Percentiles rank a stretch among this genome's conserved stretches.
phyloP scores from a whole-genome alignment of 2,329 filamentous ascomycete genomes.

The Talaromyces albobiverticillius region DNA sequence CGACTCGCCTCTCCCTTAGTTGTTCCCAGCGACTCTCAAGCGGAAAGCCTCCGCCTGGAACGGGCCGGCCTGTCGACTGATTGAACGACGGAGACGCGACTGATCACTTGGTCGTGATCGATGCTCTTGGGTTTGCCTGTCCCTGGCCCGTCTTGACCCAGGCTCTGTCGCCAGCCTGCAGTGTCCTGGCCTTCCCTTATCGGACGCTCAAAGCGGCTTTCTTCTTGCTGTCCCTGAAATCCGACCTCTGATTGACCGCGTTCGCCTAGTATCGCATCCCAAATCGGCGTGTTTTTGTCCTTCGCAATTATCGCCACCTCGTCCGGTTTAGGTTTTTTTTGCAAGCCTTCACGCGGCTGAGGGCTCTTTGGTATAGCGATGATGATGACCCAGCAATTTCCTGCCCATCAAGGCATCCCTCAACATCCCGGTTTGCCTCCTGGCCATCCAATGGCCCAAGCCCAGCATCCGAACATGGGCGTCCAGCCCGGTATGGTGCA shows the following conservation, averaged over 20 bases:
- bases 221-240: slow-evolving; percentile 20
- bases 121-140: slow-evolving; percentile 31
- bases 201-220: slow-evolving; percentile 30
- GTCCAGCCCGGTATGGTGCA: slow-evolving; percentile 50
- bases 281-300: background rate
- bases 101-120: slow-evolving; percentile 22
- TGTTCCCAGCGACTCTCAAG: background rate
- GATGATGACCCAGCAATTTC: slow-evolving; percentile 55
- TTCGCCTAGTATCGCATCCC: slow-evolving; percentile 4
- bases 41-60: slow-evolving; percentile 1
- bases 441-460: slow-evolving; percentile 59
- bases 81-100: slow-evolving; percentile 9
- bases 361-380: slow-evolving; percentile 44
- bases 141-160: slow-evolving; percentile 28
- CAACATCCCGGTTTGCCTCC: slow-evolving; percentile 58
- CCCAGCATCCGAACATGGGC: slow-evolving; percentile 55
- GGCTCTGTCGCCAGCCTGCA: slow-evolving; percentile 31
- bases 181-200: slow-evolving; percentile 35
- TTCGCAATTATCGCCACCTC: slow-evolving; percentile 6
- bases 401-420: slow-evolving; percentile 59
- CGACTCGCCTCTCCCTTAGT: background rate
- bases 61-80: slow-evolving; percentile 3
- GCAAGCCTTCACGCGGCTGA: slow-evolving; percentile 30
- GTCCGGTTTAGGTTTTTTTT: slow-evolving; percentile 16
- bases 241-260: slow-evolving; percentile 8